Base-by-base conservation (phyloP, 1,139 yeast genomes). In the Diutina ranongensis region DNA sequence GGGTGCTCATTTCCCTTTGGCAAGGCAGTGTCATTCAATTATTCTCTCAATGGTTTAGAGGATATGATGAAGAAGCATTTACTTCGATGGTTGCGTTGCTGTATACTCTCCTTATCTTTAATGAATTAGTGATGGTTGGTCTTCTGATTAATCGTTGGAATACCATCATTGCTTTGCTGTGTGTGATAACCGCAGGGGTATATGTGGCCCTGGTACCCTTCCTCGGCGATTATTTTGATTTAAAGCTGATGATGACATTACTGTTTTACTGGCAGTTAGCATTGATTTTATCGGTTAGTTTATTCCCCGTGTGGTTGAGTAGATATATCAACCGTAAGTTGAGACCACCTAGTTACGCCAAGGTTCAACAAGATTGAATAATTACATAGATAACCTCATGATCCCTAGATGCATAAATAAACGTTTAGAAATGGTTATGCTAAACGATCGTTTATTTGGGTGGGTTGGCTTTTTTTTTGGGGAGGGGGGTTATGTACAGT, bases 271-370 rank as follows among this genome's bases (percentile, higher is more conserved):
- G 95, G 84, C 89, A 85, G 59, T 63, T 78, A 15, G 63, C 71
- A 3, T 65, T 83, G 12, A 81, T 87, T 16, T 64, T 88, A 45
- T 69, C 77, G 0, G 67, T 86, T 8, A 84, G 96, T 16, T 69
- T 92, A 51, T 65, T 88, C 45, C 98, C 98, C 1, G 95, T 94
- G 1, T 89, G 96, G 96, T 65, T 83, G 2, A 80, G 80, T 3
- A 85, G 85, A 60, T 72, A 85, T 5, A 65, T 89, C 25, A 78
- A 82, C 57, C 73, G 95, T 51, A 78, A 71, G 52, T 62, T 94
- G 48, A 77, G 88, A 52, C 98, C 98, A 8, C 98, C 98, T 36
- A 88, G 85, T 58, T 92, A 94, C 62, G 97, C 97, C n/a, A 92
- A 92, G 60, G 97, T 92, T 45, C 97, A 86, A 61, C 94, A 82